Conservation (phyloP, 169 alveolate species). For the Plasmodium inui region DNA sequence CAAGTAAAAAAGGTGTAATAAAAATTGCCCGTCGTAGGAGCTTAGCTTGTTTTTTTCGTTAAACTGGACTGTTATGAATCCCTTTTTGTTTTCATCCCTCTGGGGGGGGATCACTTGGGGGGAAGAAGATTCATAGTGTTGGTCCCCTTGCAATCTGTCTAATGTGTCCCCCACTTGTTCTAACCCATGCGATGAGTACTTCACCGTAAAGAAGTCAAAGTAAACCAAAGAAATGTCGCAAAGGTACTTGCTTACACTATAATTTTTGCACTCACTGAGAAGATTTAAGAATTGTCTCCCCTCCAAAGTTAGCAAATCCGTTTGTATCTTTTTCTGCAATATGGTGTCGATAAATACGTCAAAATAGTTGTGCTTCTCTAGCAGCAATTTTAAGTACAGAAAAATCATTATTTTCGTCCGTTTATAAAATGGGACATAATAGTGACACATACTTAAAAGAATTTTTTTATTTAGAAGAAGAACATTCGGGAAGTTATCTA, state of each 20-base stretch:
- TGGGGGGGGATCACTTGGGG: not conserved
- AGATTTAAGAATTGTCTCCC: conserved; percentile 3
- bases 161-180: not conserved
- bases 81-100: not conserved
- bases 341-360: conserved; percentile 39
- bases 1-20: conserved; percentile 46
- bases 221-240: conserved; percentile 69
- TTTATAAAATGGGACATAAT: conserved; percentile 57
- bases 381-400: conserved; percentile 44
- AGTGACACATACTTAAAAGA: conserved; percentile 25
- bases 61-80: not conserved
- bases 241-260: conserved; percentile 24
- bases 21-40: conserved; percentile 10
- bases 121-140: not conserved
- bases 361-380: conserved; percentile 35
- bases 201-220: conserved; percentile 7
- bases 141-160: not conserved
- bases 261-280: conserved; percentile 18
- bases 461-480: conserved; percentile 29
- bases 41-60: conserved; percentile 25
- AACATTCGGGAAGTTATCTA: conserved; percentile 23
- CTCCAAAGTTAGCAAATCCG: conserved; percentile 16
- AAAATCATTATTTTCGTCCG: conserved; percentile 16
- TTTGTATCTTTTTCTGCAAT: conserved; percentile 28
- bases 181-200: not conserved